A percentile compares a stretch with the other conserved stretches of the same genome.
These are phyloP conservation scores for Torulaspora microellipsoides DNA, from an alignment of 805 yeast species.

Conservation along the genomic window DNA sequence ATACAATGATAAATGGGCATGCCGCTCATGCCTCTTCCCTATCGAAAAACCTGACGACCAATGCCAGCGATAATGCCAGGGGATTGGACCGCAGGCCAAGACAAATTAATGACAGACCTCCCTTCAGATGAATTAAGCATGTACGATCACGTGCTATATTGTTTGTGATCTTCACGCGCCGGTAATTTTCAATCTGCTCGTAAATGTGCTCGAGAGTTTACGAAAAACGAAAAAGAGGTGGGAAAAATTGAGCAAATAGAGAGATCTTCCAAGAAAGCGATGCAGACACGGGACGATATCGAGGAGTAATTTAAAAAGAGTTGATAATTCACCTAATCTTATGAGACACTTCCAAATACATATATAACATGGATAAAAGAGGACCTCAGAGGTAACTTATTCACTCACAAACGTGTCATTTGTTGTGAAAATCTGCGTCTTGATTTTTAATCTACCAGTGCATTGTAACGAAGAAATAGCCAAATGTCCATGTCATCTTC, in stretches of 20 bases:
- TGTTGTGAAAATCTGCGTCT: background rate
- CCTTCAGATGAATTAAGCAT: constrained; percentile 18
- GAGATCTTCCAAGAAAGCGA: too few species aligned
- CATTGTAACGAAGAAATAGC: background rate
- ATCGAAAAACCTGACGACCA: constrained; percentile 1
- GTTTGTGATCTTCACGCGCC: too few species aligned
- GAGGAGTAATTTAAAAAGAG: too few species aligned
- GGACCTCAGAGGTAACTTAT: too few species aligned
- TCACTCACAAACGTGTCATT: too few species aligned
- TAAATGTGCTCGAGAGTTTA: background rate
- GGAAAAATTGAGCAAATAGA: background rate
- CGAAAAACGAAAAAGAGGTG: constrained; percentile 6
- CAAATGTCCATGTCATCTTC: constrained; percentile 7
- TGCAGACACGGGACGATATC: too few species aligned
- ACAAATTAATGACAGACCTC: constrained; percentile 20
- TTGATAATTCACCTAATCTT: too few species aligned
- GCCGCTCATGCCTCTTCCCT: constrained; percentile 7
- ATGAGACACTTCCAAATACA: too few species aligned
- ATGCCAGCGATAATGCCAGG: background rate
- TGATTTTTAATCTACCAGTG: background rate
- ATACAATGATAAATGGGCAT: constrained; percentile 4
- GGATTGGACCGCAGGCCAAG: constrained; percentile 3
- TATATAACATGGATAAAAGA: too few species aligned
- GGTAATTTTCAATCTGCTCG: too few species aligned
- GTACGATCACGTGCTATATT: background rate